A percentile compares a stretch with the other conserved stretches of the same genome.
Evolutionary conservation across 805 yeast genomes (phyloP).

Genomic region (Yamadazyma phyllophila): DNA sequence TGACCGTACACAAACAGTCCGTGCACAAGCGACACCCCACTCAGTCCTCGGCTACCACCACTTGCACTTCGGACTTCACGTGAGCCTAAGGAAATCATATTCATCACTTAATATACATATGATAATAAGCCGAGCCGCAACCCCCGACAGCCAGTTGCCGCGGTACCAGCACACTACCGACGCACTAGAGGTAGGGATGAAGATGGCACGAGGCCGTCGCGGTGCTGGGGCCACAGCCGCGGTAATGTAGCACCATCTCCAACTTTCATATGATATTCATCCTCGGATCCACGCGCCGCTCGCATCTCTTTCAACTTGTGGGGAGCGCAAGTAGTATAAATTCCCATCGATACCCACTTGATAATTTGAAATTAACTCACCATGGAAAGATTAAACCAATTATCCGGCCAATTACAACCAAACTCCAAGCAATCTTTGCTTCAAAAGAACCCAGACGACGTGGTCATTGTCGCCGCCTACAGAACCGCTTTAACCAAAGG

Average conservation of each 20-base stretch:
- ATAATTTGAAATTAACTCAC: background rate
- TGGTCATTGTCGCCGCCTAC: slow-evolving; percentile 85
- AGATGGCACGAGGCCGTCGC: no score
- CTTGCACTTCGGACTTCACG: no score
- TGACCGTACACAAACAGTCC: no score
- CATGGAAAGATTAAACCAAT: slow-evolving; percentile 48
- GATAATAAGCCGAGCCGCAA: no score
- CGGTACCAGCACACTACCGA: no score
- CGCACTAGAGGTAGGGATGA: no score
- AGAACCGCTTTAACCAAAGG: slow-evolving; percentile 90
- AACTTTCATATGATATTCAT: slow-evolving; percentile 8
- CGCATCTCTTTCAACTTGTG: slow-evolving; percentile 6
- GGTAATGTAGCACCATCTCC: background rate
- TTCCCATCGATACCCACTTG: slow-evolving; percentile 1
- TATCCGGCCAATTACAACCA: slow-evolving; percentile 43
- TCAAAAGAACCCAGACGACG: slow-evolving; percentile 77
- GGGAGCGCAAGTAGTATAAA: slow-evolving; percentile 8
- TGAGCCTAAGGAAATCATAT: no score
- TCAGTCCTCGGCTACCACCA: no score
- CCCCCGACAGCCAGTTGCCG: no score
- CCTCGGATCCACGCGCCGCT: slow-evolving; percentile 6
- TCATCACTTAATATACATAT: no score
- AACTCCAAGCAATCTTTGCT: slow-evolving; percentile 40
- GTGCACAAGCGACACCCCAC: no score
- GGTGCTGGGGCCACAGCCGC: no score